Base-by-base conservation (phyloP, 2,329 filamentous ascomycete species). In the Tolypocladium sp. region DNA sequence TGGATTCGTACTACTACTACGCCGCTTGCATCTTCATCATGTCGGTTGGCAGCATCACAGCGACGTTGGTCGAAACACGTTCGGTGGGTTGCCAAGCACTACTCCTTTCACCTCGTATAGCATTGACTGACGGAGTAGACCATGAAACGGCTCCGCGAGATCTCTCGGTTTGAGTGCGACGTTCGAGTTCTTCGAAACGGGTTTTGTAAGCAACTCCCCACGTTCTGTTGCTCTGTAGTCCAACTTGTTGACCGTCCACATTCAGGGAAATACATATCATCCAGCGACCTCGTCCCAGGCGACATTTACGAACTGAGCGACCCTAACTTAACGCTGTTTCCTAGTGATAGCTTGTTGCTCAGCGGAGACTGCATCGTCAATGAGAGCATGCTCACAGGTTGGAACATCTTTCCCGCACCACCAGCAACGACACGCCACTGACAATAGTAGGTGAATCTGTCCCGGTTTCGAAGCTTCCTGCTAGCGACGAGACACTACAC, bases 1-100 rank as follows among this genome's bases (percentile, higher is more conserved):
- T 97, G 65, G 94, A 99, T 69, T 82, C 95, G 67, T 99, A 99
- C 73, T 99, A 97, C 71, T 99, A 97, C 76, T 99, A 99, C 73
- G 94, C 94, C 5, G 82, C 87, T 20, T 96, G 92, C 71, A 99
- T 99, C 66, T 96, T 99, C 67, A 70, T 93, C 61, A 97, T 99
- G 73, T 99, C 95, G 0, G 82, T 94, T 52, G 89, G 92, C 66
- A 97, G 93, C 73, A 97, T 99, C 67, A 83, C 85, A 5, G 89
- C 92, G 2, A 97, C 94, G 0, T 81, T 99, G 17, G 75, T 97
- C 59, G 95, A 99, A 74, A 99, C 94, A 1, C 88, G 87, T 71
- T 85, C 91, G 55, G 87, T 89, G 74, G 73, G 85, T 75, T 20
- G 38, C 49, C 10, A n/a, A 6, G 49, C 1, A 20, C 17, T 2